Conservation (phyloP, 2,329 filamentous ascomycete species). For the Xylaria sp. region DNA sequence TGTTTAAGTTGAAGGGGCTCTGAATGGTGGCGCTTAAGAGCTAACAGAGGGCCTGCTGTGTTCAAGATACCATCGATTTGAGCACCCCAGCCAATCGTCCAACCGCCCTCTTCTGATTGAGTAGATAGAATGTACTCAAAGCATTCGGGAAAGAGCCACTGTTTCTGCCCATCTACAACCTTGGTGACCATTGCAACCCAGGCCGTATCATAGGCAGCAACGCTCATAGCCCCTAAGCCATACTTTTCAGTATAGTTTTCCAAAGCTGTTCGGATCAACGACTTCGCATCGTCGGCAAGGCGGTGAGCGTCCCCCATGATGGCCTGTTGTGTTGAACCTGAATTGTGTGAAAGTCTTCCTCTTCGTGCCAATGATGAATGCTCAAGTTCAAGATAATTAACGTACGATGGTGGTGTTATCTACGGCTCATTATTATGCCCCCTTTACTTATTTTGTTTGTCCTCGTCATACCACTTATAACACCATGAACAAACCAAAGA, state of each 20-base stretch:
- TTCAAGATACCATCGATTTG: constrained; percentile 52
- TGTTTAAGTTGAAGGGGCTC: constrained; percentile 37
- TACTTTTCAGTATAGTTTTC: constrained; percentile 38
- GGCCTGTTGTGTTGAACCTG: constrained; percentile 13
- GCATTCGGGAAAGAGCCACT: constrained; percentile 51
- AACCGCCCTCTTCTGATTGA: constrained; percentile 46
- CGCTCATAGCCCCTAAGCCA: constrained; percentile 46
- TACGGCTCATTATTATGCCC: constrained; percentile 23
- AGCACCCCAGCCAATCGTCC: constrained; percentile 42
- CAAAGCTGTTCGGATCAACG: constrained; percentile 37
- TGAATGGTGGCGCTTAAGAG: constrained; percentile 43
- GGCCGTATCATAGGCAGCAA: constrained; percentile 51
- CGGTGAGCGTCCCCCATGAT: constrained; percentile 34
- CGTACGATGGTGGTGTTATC: constrained; percentile 39
- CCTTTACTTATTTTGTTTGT: constrained; percentile 19
- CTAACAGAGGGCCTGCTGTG: constrained; percentile 50
- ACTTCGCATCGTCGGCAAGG: constrained; percentile 38
- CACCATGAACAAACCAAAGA: constrained; percentile 17
- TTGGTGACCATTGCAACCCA: constrained; percentile 50
- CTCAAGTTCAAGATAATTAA: constrained; percentile 23
- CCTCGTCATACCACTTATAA: constrained; percentile 19
- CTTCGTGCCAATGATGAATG: constrained; percentile 19
- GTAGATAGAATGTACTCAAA: constrained; percentile 47
- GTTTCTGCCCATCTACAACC: constrained; percentile 32
- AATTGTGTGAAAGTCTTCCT: constrained; percentile 9